These are phyloP conservation scores for Agroathelia rolfsii DNA, from an alignment of 1,284 basidiomycete genomes.

Conservation along the genomic window DNA sequence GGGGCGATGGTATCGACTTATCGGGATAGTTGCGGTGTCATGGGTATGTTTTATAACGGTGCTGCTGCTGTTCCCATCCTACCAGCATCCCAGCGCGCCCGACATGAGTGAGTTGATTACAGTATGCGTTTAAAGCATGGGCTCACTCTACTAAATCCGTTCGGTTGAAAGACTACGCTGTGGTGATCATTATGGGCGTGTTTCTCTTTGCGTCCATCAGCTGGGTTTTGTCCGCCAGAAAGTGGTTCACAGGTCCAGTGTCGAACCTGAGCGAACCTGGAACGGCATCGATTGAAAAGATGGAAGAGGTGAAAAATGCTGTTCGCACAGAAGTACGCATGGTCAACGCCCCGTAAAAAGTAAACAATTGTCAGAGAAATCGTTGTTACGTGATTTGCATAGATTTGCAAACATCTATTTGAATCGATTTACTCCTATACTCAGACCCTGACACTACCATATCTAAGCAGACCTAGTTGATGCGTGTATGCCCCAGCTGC, in stretches of 20 bases:
- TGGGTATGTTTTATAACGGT: conserved; percentile 60
- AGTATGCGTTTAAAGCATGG: background rate
- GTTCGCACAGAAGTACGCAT: too few relatives aligned
- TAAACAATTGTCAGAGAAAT: too few relatives aligned
- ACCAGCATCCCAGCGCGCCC: conserved; percentile 28
- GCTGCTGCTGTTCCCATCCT: conserved; percentile 50
- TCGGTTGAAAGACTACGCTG: conserved; percentile 48
- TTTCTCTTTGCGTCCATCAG: conserved; percentile 53
- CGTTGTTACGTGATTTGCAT: too few relatives aligned
- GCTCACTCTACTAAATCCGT: too few relatives aligned
- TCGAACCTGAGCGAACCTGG: conserved; percentile 35
- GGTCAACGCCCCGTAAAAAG: too few relatives aligned
- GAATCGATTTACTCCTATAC: too few relatives aligned
- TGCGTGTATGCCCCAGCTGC: conserved; percentile 14
- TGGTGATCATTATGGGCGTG: conserved; percentile 54
- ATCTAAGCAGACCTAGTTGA: too few relatives aligned
- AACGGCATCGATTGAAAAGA: conserved; percentile 12
- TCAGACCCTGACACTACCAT: too few relatives aligned
- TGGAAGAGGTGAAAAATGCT: too few relatives aligned
- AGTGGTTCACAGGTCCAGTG: conserved; percentile 65
- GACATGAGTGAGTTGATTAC: conserved; percentile 42
- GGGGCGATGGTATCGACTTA: conserved; percentile 48
- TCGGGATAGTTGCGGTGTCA: conserved; percentile 48
- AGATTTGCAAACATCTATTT: too few relatives aligned
- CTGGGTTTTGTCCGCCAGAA: conserved; percentile 56